A percentile compares a stretch with the other conserved stretches of the same genome.
These are phyloP conservation scores for Hymenoscyphus scutula DNA, from an alignment of 2,329 filamentous ascomycete species.

Conservation along the genomic window DNA sequence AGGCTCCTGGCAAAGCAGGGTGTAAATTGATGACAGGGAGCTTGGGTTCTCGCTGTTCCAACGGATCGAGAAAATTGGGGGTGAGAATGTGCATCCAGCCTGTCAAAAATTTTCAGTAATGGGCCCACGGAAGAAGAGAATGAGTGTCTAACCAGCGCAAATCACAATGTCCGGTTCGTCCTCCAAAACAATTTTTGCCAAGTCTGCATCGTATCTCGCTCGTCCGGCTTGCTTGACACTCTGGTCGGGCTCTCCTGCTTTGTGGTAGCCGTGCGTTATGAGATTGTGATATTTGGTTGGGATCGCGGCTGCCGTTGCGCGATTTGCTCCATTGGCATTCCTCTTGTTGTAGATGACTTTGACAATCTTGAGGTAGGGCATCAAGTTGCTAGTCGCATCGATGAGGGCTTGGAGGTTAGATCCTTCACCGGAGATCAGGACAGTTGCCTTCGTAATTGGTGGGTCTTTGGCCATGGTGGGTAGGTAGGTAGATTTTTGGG, in stretches of 20 bases:
- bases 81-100: conserved; percentile 73
- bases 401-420: conserved; percentile 69
- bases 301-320: conserved; percentile 57
- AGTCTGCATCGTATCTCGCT: conserved; percentile 62
- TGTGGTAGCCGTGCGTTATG: conserved; percentile 47
- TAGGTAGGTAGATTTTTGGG: too few relatives aligned
- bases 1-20: conserved; percentile 60
- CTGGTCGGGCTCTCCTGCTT: conserved; percentile 39
- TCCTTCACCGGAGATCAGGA: conserved; percentile 66
- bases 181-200: conserved; percentile 57
- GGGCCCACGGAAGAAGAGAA: too few relatives aligned
- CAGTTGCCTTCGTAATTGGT: conserved; percentile 44
- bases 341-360: conserved; percentile 67
- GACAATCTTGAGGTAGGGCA: conserved; percentile 48
- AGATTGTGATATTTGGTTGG: conserved; percentile 66
- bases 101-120: conserved; percentile 46
- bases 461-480: conserved; percentile 18
- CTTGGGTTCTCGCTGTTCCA: conserved; percentile 44
- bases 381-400: conserved; percentile 43
- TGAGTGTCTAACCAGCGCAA: conserved; percentile 59
- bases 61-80: conserved; percentile 57
- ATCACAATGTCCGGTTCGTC: conserved; percentile 58
- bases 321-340: conserved; percentile 61
- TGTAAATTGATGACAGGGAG: conserved; percentile 68
- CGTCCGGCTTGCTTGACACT: conserved; percentile 49